These are phyloP conservation scores for Hysterium pulicare DNA, from an alignment of 2,329 filamentous ascomycete species.

Conservation along the genomic window DNA sequence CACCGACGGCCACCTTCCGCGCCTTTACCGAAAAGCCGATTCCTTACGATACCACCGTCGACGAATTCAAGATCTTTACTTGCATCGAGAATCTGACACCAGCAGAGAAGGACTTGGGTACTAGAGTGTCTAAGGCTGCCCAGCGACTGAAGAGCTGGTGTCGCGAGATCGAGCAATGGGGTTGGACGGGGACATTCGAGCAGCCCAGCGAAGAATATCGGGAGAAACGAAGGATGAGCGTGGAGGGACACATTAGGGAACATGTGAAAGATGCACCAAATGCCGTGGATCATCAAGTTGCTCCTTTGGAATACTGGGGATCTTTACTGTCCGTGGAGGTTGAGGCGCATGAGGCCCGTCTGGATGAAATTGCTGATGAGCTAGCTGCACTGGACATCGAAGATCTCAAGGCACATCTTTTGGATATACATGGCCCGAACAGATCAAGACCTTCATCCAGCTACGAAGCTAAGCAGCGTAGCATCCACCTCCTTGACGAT, in stretches of 20 bases:
- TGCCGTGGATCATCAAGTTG: slow-evolving; percentile 8
- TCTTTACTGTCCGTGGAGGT: slow-evolving; percentile 66
- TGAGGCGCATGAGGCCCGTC: slow-evolving; percentile 64
- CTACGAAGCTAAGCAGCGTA: slow-evolving; percentile 28
- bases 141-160: slow-evolving; percentile 72
- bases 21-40: slow-evolving; percentile 43
- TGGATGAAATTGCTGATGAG: slow-evolving; percentile 69
- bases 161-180: slow-evolving; percentile 64
- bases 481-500: slow-evolving; percentile 76
- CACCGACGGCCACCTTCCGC: slow-evolving; percentile 42
- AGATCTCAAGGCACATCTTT: slow-evolving; percentile 83
- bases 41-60: slow-evolving; percentile 41
- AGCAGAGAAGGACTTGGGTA: slow-evolving; percentile 67
- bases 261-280: slow-evolving; percentile 25
- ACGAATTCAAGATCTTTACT: slow-evolving; percentile 40
- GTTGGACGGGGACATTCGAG: slow-evolving; percentile 53
- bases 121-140: slow-evolving; percentile 66
- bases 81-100: slow-evolving; percentile 63
- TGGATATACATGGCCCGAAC: slow-evolving; percentile 67
- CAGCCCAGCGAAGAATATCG: slow-evolving; percentile 29
- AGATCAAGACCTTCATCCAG: slow-evolving; percentile 45
- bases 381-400: slow-evolving; percentile 72
- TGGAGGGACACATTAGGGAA: slow-evolving; percentile 30
- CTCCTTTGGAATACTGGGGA: slow-evolving; percentile 58
- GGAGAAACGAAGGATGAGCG: slow-evolving; percentile 26